Percentiles rank a stretch among this genome's conserved stretches.
These are phyloP conservation scores for Colletotrichum ledebouriae DNA, from an alignment of 2,329 filamentous ascomycete species.

Conservation along the genomic window DNA sequence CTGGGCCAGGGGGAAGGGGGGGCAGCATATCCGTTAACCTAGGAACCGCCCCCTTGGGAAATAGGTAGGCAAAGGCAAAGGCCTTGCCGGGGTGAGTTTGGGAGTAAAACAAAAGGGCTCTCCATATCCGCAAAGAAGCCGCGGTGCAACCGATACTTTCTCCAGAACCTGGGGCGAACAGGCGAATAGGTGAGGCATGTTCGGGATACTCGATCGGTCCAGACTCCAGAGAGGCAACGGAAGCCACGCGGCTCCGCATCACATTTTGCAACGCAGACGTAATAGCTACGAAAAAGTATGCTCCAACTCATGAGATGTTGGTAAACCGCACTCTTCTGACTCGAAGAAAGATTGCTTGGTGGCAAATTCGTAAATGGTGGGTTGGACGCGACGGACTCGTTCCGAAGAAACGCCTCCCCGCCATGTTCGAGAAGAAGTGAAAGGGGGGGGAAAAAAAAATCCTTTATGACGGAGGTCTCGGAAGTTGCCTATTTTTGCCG, in stretches of 20 bases:
- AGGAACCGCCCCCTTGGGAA: constrained; percentile 20
- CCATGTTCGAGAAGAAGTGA: not conserved
- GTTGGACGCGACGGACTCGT: constrained; percentile 17
- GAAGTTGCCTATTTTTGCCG: constrained; percentile 34
- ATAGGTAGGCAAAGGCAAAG: too few species aligned
- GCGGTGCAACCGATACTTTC: constrained; percentile 36
- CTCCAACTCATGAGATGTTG: constrained; percentile 7
- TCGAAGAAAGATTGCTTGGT: not conserved
- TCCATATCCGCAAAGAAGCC: constrained; percentile 33
- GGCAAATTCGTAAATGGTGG: constrained; percentile 10
- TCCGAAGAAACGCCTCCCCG: not conserved
- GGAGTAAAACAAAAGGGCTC: too few species aligned
- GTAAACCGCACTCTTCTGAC: not conserved
- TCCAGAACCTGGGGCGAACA: constrained; percentile 1
- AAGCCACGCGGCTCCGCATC: constrained; percentile 15
- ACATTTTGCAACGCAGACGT: constrained; percentile 10
- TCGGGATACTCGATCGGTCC: too few species aligned
- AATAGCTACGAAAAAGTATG: constrained; percentile 17
- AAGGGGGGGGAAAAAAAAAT: not conserved
- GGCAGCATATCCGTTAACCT: constrained; percentile 13
- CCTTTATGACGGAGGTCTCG: constrained; percentile 12
- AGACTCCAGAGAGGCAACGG: not conserved
- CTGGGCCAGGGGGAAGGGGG: too few species aligned
- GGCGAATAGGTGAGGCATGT: too few species aligned
- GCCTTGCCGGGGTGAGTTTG: not conserved